Percentiles rank a stretch among this genome's conserved stretches.
phyloP scores from a whole-genome alignment of 2,329 filamentous ascomycete genomes.

The Elsinoe batatas region DNA sequence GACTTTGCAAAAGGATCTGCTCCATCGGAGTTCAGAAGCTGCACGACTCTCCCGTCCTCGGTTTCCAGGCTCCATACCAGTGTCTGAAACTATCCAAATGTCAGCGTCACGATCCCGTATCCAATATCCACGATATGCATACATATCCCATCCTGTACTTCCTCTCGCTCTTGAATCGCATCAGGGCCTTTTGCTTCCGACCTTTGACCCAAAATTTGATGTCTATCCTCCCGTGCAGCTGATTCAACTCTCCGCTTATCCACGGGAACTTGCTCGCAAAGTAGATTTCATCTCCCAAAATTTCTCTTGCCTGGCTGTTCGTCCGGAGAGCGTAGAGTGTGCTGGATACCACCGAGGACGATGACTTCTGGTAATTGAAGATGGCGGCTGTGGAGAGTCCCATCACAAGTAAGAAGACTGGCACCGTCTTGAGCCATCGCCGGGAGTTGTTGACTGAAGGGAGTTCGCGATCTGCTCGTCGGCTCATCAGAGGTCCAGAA shows the following conservation, averaged over 20 bases:
- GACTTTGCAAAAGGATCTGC: slow-evolving; percentile 51
- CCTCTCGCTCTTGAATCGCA: slow-evolving; percentile 71
- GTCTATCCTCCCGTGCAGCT: slow-evolving; percentile 82
- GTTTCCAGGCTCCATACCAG: slow-evolving; percentile 79
- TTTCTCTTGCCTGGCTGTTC: slow-evolving; percentile 59
- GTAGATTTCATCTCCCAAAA: slow-evolving; percentile 63
- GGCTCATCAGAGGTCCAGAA: slow-evolving; percentile 43
- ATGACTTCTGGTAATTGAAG: slow-evolving; percentile 98
- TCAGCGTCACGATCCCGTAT: slow-evolving; percentile 14
- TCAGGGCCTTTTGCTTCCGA: slow-evolving; percentile 57
- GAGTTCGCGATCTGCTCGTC: slow-evolving; percentile 44
- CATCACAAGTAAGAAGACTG: slow-evolving; percentile 68
- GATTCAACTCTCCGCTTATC: slow-evolving; percentile 65
- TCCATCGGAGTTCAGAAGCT: slow-evolving; percentile 59
- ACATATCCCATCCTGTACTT: slow-evolving; percentile 52
- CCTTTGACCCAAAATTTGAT: slow-evolving; percentile 82
- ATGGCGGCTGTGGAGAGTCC: slow-evolving; percentile 67
- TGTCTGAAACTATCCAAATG: slow-evolving; percentile 61
- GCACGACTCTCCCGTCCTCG: slow-evolving; percentile 55
- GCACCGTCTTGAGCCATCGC: slow-evolving; percentile 52
- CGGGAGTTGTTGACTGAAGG: slow-evolving; percentile 33
- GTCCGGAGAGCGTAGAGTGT: slow-evolving; percentile 89
- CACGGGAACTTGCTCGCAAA: slow-evolving; percentile 40
- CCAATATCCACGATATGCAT: slow-evolving; percentile 24
- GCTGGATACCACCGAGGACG: slow-evolving; percentile 69